Evolutionary conservation across 257 asterid species (phyloP).

Genomic region (Datura wrightii): DNA sequence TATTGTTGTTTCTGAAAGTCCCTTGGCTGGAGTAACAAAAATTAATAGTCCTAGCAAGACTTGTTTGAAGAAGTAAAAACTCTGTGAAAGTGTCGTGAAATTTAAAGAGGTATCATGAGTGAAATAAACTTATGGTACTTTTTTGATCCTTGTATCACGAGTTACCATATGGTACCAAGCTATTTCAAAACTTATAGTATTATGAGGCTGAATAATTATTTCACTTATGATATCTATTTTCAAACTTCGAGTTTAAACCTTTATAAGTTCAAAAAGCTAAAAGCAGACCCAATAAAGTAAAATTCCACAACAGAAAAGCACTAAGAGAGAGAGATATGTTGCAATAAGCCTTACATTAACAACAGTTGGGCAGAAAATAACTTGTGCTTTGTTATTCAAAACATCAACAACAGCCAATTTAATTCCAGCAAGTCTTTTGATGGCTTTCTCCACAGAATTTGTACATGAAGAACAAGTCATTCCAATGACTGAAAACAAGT

Average conservation of each 20-base stretch:
- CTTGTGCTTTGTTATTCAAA: constrained; percentile 68
- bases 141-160: too few species aligned
- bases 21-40: too few species aligned
- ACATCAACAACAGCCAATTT: constrained; percentile 58
- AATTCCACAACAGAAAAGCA: neutral
- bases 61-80: too few species aligned
- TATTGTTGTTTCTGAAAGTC: too few species aligned
- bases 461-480: constrained; percentile 71
- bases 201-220: too few species aligned
- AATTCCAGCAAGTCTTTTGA: constrained; percentile 48
- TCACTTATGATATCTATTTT: too few species aligned
- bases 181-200: too few species aligned
- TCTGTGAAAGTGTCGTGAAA: neutral
- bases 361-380: constrained; percentile 49
- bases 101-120: too few species aligned
- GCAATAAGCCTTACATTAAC: constrained; percentile 46
- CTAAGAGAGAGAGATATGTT: neutral
- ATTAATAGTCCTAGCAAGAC: too few species aligned
- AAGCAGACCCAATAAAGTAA: neutral
- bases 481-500: constrained; percentile 53
- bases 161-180: too few species aligned
- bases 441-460: constrained; percentile 59
- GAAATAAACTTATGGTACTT: too few species aligned
- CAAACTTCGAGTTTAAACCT: too few species aligned
- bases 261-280: neutral